Conservation (phyloP, 345 rosid species). For the Populus pruinosa region DNA sequence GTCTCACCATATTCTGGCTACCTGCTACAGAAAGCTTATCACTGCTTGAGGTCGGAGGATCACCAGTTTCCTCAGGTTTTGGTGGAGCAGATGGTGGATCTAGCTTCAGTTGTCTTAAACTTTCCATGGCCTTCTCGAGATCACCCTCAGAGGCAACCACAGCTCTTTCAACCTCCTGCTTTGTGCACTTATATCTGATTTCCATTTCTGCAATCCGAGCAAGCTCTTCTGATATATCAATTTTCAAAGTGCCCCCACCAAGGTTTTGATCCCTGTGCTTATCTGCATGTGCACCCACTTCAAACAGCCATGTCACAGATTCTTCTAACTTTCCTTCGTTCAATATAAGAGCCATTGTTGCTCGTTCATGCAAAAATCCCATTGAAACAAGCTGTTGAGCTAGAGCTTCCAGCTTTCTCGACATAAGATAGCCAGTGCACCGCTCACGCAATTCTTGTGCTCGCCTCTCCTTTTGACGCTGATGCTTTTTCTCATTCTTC, state of each 20-base stretch:
- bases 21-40: slow-evolving; percentile 30
- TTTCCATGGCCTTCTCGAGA: slow-evolving; percentile 60
- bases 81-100: slow-evolving; percentile 43
- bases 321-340: slow-evolving; percentile 87
- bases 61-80: slow-evolving; percentile 59
- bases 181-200: slow-evolving; percentile 48
- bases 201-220: slow-evolving; percentile 68
- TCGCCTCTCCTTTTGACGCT: slow-evolving; percentile 86
- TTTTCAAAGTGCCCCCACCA: slow-evolving; percentile 59
- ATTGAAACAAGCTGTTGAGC: slow-evolving; percentile 80
- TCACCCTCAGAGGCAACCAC: slow-evolving; percentile 71
- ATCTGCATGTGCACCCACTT: slow-evolving; percentile 64
- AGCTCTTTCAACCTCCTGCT: slow-evolving; percentile 85
- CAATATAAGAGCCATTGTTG: slow-evolving; percentile 78
- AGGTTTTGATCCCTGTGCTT: slow-evolving; percentile 39
- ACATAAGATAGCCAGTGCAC: slow-evolving; percentile 76
- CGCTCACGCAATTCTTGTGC: slow-evolving; percentile 82
- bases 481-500: slow-evolving; percentile 90
- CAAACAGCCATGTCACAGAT: slow-evolving; percentile 80
- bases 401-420: slow-evolving; percentile 76
- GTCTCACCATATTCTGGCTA: slow-evolving; percentile 39
- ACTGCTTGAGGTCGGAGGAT: slow-evolving; percentile 41
- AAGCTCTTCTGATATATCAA: slow-evolving; percentile 83
- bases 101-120: slow-evolving; percentile 42
- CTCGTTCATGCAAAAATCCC: slow-evolving; percentile 83